phyloP scores from a whole-genome alignment of 352 stramenopile species.

The Globisporangium heterothallicum region DNA sequence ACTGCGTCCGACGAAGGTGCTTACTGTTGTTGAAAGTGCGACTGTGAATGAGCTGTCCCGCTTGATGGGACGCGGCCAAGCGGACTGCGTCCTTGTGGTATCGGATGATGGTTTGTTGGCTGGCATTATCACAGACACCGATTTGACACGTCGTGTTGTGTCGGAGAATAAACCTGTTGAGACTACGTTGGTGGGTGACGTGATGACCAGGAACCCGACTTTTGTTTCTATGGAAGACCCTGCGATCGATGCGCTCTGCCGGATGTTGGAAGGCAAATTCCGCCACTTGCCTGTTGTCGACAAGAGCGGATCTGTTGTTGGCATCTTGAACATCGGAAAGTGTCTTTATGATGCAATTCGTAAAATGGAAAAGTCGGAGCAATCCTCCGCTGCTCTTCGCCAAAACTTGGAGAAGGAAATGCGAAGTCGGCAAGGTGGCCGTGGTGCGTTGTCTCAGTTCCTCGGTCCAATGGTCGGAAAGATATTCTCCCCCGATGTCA shows the following conservation, averaged over 20 bases:
- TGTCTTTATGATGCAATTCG: conserved; percentile 98
- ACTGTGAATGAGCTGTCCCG: conserved; percentile 84
- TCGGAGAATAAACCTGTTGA: conserved; percentile 74
- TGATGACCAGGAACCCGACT: conserved; percentile 82
- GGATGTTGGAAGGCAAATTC: conserved; percentile 86
- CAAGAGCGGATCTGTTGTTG: conserved; percentile 84
- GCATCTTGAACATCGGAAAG: conserved; percentile 97
- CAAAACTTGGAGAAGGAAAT: conserved; percentile 79
- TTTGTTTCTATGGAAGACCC: conserved; percentile 82
- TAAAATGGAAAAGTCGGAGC: conserved; percentile 93
- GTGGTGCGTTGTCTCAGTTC: conserved; percentile 45
- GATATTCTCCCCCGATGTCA: conserved; percentile 84
- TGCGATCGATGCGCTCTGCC: conserved; percentile 80
- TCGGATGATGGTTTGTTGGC: conserved; percentile 83
- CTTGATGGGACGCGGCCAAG: conserved; percentile 87
- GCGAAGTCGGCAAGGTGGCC: conserved; percentile 37
- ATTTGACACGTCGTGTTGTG: conserved; percentile 78
- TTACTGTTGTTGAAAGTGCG: conserved; percentile 79
- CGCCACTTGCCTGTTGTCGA: conserved; percentile 83
- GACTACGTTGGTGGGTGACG: conserved; percentile 56
- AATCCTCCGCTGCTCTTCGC: conserved; percentile 65
- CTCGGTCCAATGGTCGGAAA: conserved; percentile 84
- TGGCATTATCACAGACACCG: conserved; percentile 95
- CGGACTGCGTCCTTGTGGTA: conserved; percentile 92
- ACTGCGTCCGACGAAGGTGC: conserved; percentile 79